These are phyloP conservation scores for Coccinonectria pachysandricola DNA, from an alignment of 2,329 filamentous ascomycete genomes.

Conservation along the genomic window DNA sequence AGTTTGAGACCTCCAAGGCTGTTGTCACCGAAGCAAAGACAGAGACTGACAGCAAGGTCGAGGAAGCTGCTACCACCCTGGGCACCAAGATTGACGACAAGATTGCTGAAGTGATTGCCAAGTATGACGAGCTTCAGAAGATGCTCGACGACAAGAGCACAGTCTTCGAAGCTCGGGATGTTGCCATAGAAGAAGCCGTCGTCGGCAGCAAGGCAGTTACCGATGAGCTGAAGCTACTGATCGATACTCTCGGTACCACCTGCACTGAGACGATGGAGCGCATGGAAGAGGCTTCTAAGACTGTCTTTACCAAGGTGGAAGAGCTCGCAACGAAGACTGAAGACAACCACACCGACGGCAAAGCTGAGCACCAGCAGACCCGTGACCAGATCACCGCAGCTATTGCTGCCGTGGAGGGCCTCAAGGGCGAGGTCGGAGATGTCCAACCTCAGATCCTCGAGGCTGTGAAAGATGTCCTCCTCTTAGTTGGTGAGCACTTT, in stretches of 20 bases:
- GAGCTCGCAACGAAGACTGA: constrained; percentile 67
- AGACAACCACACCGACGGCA: constrained; percentile 61
- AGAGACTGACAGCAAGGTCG: constrained; percentile 72
- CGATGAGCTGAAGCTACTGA: constrained; percentile 76
- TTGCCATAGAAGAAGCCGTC: constrained; percentile 63
- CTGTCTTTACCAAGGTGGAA: constrained; percentile 73
- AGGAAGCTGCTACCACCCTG: constrained; percentile 44
- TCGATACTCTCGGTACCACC: constrained; percentile 73
- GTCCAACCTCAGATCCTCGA: constrained; percentile 83
- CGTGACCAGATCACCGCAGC: constrained; percentile 71
- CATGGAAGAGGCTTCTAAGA: constrained; percentile 78
- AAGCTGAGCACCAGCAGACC: constrained; percentile 72
- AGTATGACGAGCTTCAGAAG: constrained; percentile 78
- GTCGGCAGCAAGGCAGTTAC: constrained; percentile 67
- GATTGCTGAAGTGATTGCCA: constrained; percentile 67
- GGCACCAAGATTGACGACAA: constrained; percentile 50
- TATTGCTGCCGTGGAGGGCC: constrained; percentile 58
- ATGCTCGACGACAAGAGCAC: constrained; percentile 64
- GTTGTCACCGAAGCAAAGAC: constrained; percentile 71
- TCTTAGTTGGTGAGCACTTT: constrained; percentile 75
- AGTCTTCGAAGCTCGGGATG: constrained; percentile 61
- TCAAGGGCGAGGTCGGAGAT: constrained; percentile 72
- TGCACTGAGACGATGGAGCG: constrained; percentile 78
- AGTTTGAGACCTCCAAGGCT: constrained; percentile 79
- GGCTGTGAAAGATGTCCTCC: constrained; percentile 74